Evolutionary conservation across 1,139 yeast genomes (phyloP).

Genomic region (Hansenula sp.): DNA sequence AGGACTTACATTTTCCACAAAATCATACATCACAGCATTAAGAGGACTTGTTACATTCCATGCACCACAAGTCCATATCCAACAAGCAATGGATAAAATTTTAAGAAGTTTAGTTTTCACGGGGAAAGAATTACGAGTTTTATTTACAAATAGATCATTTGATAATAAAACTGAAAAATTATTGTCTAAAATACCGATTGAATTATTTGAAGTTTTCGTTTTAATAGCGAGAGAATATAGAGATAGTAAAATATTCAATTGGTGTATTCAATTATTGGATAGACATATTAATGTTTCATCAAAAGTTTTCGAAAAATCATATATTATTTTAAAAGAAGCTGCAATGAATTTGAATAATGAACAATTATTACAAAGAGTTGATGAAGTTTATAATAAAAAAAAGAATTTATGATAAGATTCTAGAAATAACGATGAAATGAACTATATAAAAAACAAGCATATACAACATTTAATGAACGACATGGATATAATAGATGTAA

Average conservation of each 20-base stretch:
- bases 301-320: neutral
- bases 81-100: slow-evolving; percentile 11
- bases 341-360: neutral
- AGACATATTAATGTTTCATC: neutral
- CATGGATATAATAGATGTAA: neutral
- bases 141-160: neutral
- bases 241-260: neutral
- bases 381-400: neutral
- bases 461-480: too few species aligned
- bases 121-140: neutral
- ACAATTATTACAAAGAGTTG: neutral
- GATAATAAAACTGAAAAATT: neutral
- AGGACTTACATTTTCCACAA: neutral
- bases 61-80: slow-evolving; percentile 4
- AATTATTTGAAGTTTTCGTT: neutral
- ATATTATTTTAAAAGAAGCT: neutral
- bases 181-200: neutral
- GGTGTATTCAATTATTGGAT: neutral
- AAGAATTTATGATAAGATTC: too few species aligned
- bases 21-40: slow-evolving; percentile 9
- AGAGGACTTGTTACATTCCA: slow-evolving; percentile 9
- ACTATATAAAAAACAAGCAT: too few species aligned
- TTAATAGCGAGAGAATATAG: neutral
- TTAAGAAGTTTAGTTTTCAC: neutral
- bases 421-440: too few species aligned